Conservation (phyloP, 106 monocot species). For the Platanthera zijinensis region DNA sequence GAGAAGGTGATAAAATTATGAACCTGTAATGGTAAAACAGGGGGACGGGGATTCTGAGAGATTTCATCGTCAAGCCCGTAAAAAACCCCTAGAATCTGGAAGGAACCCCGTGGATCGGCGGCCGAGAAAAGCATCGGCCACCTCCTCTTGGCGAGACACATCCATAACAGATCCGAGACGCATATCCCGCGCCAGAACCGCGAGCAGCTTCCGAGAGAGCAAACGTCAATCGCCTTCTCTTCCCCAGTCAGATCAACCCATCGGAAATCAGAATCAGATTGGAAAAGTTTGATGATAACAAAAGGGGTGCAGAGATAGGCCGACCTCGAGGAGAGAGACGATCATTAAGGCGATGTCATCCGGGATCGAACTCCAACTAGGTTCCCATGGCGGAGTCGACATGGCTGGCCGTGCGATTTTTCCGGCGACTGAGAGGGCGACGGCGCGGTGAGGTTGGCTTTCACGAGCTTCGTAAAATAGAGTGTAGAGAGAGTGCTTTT, state of each 20-base stretch:
- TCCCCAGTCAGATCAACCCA: background rate
- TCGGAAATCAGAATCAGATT: background rate
- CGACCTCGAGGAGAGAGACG: slow-evolving; percentile 45
- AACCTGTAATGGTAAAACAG: background rate
- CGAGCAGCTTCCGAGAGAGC: slow-evolving; percentile 64
- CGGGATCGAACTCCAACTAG: slow-evolving; percentile 26
- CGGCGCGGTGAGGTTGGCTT: background rate
- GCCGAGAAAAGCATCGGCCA: slow-evolving; percentile 31
- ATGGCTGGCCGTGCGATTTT: background rate
- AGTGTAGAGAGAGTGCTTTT: too few species aligned
- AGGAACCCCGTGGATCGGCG: background rate
- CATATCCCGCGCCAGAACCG: slow-evolving; percentile 52
- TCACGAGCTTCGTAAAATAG: too few species aligned
- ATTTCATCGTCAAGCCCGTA: background rate
- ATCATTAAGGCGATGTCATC: slow-evolving; percentile 47
- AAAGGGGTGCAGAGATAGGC: background rate
- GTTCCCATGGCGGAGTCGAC: background rate
- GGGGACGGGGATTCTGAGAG: background rate
- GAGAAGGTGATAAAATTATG: background rate
- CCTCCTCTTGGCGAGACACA: slow-evolving; percentile 31
- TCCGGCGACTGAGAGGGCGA: background rate
- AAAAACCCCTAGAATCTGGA: background rate
- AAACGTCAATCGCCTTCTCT: slow-evolving; percentile 46
- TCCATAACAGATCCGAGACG: slow-evolving; percentile 56
- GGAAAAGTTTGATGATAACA: background rate